These are phyloP conservation scores for Panaeolus papilionaceus DNA, from an alignment of 768 basidiomycete genomes.

Conservation along the genomic window DNA sequence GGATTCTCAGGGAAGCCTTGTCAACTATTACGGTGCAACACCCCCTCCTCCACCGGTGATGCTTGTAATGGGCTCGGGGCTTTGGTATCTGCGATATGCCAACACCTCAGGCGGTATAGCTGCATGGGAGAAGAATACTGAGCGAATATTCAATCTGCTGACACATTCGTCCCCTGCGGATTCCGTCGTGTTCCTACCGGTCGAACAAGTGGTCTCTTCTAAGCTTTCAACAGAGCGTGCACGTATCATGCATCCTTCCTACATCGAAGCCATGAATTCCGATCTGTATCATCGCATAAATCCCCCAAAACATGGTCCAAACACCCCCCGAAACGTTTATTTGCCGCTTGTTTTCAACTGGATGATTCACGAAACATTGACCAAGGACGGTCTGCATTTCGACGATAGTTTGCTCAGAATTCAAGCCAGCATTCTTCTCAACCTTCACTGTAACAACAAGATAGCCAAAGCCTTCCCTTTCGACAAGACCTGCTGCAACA, in stretches of 20 bases:
- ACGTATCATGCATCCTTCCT: slow-evolving; percentile 71
- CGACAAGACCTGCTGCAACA: slow-evolving; percentile 82
- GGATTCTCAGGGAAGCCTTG: neutral
- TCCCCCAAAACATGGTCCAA: slow-evolving; percentile 31
- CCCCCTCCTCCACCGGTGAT: slow-evolving; percentile 53
- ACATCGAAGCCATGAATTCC: slow-evolving; percentile 93
- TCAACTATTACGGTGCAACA: slow-evolving; percentile 6
- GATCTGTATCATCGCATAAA: slow-evolving; percentile 76
- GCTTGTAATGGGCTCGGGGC: slow-evolving; percentile 82
- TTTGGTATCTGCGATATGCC: slow-evolving; percentile 89
- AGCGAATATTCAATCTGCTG: slow-evolving; percentile 62
- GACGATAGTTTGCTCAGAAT: slow-evolving; percentile 61
- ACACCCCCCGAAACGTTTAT: slow-evolving; percentile 43
- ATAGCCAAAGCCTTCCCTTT: slow-evolving; percentile 68
- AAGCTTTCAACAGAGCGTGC: slow-evolving; percentile 72
- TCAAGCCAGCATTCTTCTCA: slow-evolving; percentile 82
- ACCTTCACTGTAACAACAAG: slow-evolving; percentile 79
- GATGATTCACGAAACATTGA: slow-evolving; percentile 76
- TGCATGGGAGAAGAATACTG: slow-evolving; percentile 80
- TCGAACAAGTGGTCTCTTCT: slow-evolving; percentile 70
- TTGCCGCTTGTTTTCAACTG: slow-evolving; percentile 83
- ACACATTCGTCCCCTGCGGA: slow-evolving; percentile 62
- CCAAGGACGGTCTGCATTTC: slow-evolving; percentile 88
- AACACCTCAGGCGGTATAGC: slow-evolving; percentile 74
- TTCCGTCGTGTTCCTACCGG: slow-evolving; percentile 76